Conservation (phyloP, 371 early-diverging fungal species). For the Mortierella sp. region DNA sequence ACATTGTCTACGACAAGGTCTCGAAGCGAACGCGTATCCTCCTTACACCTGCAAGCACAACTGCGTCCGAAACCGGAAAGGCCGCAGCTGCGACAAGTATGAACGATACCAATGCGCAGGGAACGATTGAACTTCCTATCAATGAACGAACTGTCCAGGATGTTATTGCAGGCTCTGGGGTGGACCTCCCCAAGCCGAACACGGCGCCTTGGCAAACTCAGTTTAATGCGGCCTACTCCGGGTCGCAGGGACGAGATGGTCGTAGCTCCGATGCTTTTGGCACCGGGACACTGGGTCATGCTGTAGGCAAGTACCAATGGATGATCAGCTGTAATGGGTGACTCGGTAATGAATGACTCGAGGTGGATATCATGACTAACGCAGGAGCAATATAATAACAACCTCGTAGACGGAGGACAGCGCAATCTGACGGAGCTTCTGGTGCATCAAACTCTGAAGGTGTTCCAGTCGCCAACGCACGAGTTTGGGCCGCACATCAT, state of each 20-base stretch:
- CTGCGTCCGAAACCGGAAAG: constrained; percentile 52
- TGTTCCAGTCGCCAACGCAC: constrained; percentile 49
- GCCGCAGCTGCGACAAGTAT: constrained; percentile 60
- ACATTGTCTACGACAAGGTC: constrained; percentile 32
- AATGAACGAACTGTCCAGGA: constrained; percentile 49
- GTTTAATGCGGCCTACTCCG: constrained; percentile 21
- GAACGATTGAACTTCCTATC: constrained; percentile 52
- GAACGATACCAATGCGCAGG: constrained; percentile 52
- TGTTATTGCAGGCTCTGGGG: constrained; percentile 46
- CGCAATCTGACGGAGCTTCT: constrained; percentile 37
- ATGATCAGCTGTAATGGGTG: not conserved
- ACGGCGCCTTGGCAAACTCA: constrained; percentile 38
- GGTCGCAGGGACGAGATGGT: constrained; percentile 1
- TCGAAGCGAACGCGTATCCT: constrained; percentile 37
- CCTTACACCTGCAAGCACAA: constrained; percentile 41
- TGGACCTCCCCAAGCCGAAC: constrained; percentile 43
- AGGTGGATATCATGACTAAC: no score
- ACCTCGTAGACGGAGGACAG: constrained; percentile 51
- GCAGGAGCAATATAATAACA: no score
- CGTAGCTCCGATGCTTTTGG: constrained; percentile 23
- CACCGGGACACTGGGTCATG: constrained; percentile 15
- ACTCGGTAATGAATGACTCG: constrained; percentile 2
- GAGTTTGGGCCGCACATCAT: constrained; percentile 38
- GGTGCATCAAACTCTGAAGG: constrained; percentile 41
- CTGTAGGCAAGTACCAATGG: constrained; percentile 21